phyloP scores from a whole-genome alignment of 176 grass and related monocot genomes.

The Triticum monococcum region DNA sequence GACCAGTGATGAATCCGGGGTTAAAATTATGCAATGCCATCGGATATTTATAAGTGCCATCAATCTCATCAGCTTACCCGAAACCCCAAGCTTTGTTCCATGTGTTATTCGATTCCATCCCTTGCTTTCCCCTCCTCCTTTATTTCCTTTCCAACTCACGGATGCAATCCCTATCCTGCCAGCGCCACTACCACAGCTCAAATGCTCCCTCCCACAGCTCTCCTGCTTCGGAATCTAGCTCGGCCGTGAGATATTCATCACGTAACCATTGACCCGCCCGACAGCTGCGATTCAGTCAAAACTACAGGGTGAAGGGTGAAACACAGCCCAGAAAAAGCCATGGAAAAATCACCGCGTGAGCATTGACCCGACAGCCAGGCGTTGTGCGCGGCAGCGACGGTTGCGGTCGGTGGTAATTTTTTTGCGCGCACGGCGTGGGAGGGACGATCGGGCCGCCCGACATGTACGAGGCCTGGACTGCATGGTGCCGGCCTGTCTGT shows the following conservation, averaged over 20 bases:
- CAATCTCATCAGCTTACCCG: slow-evolving; percentile 26
- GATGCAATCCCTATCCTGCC: slow-evolving; percentile 52
- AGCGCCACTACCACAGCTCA: slow-evolving; percentile 19
- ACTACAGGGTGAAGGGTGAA: not conserved
- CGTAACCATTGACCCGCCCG: not conserved
- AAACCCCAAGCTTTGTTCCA: not conserved
- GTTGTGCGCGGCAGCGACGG: not conserved
- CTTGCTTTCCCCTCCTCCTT: slow-evolving; percentile 24
- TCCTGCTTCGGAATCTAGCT: slow-evolving; percentile 11
- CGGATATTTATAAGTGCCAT: slow-evolving; percentile 28
- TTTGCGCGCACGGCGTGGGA: no score
- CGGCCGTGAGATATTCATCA: not conserved
- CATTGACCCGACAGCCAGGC: no score
- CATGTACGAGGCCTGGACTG: slow-evolving; percentile 37
- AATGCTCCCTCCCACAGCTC: slow-evolving; percentile 29
- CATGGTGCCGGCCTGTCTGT: slow-evolving; percentile 27
- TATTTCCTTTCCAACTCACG: slow-evolving; percentile 44
- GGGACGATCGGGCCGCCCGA: slow-evolving; percentile 35
- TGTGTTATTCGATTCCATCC: slow-evolving; percentile 51
- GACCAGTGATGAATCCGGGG: not conserved
- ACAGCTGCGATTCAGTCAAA: no score
- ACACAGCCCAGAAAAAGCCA: not conserved
- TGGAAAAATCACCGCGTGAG: no score
- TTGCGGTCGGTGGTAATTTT: no score
- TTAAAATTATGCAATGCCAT: slow-evolving; percentile 22